Evolutionary conservation across 192 early-diverging fungal genomes (phyloP), one percentile per base, ranked within the genome.

Genomic region (Linnemannia schmuckeri): DNA sequence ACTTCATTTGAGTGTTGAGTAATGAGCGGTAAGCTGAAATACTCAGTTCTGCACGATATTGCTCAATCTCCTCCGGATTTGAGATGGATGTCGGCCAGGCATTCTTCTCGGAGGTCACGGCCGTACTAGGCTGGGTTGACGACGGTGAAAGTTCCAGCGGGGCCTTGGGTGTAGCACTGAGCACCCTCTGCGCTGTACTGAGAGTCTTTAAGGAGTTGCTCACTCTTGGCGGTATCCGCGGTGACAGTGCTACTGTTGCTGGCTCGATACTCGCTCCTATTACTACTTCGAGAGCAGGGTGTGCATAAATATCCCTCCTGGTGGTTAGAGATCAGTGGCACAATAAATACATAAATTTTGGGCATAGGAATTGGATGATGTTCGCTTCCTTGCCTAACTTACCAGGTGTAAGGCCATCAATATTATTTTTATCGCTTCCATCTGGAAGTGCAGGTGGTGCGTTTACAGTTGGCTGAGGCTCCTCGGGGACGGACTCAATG

Each of bases 21-120:
- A 87, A 49, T 20, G 85, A 87, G n/a, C 85, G 74, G 49, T 87
- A 87, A 4, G 85, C 85, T 18, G 79, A 87, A 6, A 87, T 74
- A 22, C 85, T 87, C 24, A 87, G 63, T 30, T 87, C 85, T 54
- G 85, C 69, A 13, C 85, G 85, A 55, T 81, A 81, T 42, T 87
- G 85, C 54, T 87, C 85, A 71, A 87, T 87, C 15, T 87, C 85
- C 27, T 87, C 85, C 3, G 76, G 72, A 35, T 80, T 86, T 15
- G 84, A 77, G 52, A 66, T 72, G 46, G 41, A 40, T 24, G 72
- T 18, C 33, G 85, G 70, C 84, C 84, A 86, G 9, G 79, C 44
- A 30, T 70, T 81, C 40, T 77, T 86, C 12, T 86, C 84, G 1
- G 84, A 72, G 0, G 79, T 74, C 4, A 86, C 33, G 0, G 75